A percentile compares a stretch with the other conserved stretches of the same genome.
These are phyloP conservation scores for Phytophthora vignae DNA, from an alignment of 352 stramenopile genomes.

Conservation along the genomic window DNA sequence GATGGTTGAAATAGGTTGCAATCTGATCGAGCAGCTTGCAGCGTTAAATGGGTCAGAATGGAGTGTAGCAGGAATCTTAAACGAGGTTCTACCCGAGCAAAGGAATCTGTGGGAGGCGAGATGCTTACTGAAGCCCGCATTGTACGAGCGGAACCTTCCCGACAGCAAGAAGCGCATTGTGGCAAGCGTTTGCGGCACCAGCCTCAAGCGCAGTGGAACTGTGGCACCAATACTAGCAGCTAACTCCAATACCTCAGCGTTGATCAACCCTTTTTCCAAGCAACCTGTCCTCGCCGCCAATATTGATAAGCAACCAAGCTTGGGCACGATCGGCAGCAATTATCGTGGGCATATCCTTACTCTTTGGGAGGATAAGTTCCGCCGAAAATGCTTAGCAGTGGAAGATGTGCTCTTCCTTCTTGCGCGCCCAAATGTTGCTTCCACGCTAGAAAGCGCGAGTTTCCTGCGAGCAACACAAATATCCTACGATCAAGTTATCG, in stretches of 20 bases:
- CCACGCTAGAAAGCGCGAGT: constrained; percentile 52
- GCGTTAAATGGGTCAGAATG: constrained; percentile 25
- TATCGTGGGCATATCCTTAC: constrained; percentile 27
- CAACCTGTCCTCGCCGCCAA: background rate
- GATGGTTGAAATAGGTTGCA: constrained; percentile 7
- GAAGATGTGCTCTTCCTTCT: constrained; percentile 64
- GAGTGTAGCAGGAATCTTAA: constrained; percentile 43
- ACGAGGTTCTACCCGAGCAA: constrained; percentile 46
- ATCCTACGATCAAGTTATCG: constrained; percentile 60
- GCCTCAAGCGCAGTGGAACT: constrained; percentile 5
- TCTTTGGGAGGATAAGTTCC: constrained; percentile 76
- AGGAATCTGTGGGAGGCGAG: constrained; percentile 35
- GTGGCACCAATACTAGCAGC: constrained; percentile 16
- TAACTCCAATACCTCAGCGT: background rate
- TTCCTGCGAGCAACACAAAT: constrained; percentile 44
- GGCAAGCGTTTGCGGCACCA: background rate
- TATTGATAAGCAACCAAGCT: background rate
- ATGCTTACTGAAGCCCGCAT: constrained; percentile 15
- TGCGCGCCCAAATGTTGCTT: constrained; percentile 43
- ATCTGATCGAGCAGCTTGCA: constrained; percentile 33
- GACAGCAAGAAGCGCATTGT: constrained; percentile 7
- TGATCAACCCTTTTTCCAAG: background rate
- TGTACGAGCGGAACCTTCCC: background rate
- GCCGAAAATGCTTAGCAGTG: constrained; percentile 34
- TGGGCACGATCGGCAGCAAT: background rate